Conservation (phyloP, 2,329 filamentous ascomycete genomes). For the Trichoderma lentiforme region DNA sequence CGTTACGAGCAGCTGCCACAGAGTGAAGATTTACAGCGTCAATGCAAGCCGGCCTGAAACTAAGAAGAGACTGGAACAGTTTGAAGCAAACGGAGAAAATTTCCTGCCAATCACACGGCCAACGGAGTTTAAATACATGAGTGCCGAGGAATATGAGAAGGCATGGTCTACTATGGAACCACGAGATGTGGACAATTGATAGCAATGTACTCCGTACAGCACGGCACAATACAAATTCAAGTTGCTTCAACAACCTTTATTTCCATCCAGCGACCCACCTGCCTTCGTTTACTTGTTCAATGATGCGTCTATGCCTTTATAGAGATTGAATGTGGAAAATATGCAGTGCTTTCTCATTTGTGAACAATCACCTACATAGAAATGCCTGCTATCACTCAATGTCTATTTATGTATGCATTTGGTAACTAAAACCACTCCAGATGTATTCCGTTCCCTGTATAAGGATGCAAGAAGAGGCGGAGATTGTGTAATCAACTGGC, state of each 20-base stretch:
- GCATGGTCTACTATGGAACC: not conserved
- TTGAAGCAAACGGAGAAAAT: slow-evolving; percentile 36
- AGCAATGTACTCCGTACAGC: no score
- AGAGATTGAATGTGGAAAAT: not conserved
- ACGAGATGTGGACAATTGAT: not conserved
- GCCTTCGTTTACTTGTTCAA: no score
- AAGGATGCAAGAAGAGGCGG: not conserved
- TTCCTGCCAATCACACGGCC: not conserved
- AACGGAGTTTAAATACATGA: not conserved
- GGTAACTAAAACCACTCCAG: not conserved
- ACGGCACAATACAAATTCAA: not conserved
- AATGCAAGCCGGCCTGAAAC: slow-evolving; percentile 51
- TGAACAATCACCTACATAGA: not conserved
- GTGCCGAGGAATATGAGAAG: not conserved
- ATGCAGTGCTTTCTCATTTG: not conserved
- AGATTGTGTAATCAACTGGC: not conserved
- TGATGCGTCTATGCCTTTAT: not conserved
- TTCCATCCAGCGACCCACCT: no score
- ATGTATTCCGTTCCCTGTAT: not conserved
- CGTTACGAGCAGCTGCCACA: slow-evolving; percentile 60
- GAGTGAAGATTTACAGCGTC: slow-evolving; percentile 60
- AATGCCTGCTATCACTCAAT: not conserved
- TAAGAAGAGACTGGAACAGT: slow-evolving; percentile 45
- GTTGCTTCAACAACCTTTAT: not conserved
- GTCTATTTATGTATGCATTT: not conserved